Evolutionary conservation across 2,329 filamentous ascomycete species (phyloP).

Genomic region (Epichloe hybrida): DNA sequence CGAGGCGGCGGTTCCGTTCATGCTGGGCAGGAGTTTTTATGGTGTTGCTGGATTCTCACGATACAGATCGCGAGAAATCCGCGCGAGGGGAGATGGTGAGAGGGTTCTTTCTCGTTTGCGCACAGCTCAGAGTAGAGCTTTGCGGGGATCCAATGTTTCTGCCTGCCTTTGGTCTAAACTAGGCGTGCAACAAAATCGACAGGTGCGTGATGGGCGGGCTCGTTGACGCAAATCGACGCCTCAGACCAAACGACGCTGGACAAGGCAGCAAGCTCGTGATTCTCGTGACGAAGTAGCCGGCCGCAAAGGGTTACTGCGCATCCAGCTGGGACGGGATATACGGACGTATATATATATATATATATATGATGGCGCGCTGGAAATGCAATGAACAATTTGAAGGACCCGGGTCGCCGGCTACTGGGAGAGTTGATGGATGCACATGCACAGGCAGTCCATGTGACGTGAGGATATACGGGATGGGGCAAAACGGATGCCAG

Average conservation of each 20-base stretch:
- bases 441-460: conserved; percentile 16
- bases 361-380: not conserved
- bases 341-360: too few species aligned
- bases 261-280: conserved; percentile 3
- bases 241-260: not conserved
- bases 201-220: too few species aligned
- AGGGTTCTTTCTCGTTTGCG: not conserved
- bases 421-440: conserved; percentile 12
- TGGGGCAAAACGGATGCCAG: conserved; percentile 14
- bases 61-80: conserved; percentile 5
- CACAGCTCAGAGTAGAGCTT: not conserved
- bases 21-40: conserved; percentile 12
- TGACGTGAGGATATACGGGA: conserved; percentile 14
- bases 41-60: not conserved
- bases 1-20: conserved; percentile 30
- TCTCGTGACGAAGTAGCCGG: conserved; percentile 6
- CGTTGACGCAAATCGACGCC: not conserved
- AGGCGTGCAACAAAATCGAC: too few species aligned
- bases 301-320: conserved; percentile 14
- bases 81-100: not conserved
- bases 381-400: conserved; percentile 4
- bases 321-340: conserved; percentile 9
- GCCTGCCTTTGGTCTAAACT: not conserved
- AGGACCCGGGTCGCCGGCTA: not conserved
- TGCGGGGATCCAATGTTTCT: not conserved